Conservation (phyloP, 2,329 filamentous ascomycete genomes). For the Microcera coccophila region DNA sequence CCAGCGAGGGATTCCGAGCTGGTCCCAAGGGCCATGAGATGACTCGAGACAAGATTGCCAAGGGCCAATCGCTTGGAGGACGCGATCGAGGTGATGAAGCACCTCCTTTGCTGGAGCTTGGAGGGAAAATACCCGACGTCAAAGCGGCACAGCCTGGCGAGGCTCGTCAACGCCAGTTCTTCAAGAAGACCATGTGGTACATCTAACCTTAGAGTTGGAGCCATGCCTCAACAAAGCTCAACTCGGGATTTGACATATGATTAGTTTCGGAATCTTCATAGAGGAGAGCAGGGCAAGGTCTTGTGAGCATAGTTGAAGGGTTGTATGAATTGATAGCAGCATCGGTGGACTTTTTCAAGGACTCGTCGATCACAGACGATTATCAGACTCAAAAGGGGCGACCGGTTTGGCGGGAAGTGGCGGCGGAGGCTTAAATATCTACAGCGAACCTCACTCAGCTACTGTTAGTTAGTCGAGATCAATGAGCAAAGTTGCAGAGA, state of each 20-base stretch:
- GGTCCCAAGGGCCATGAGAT: constrained; percentile 44
- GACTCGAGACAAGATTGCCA: constrained; percentile 37
- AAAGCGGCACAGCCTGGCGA: constrained; percentile 26
- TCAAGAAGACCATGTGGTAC: constrained; percentile 43
- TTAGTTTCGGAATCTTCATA: neutral
- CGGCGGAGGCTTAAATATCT: constrained; percentile 30
- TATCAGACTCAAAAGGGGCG: constrained; percentile 30
- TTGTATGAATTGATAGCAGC: neutral
- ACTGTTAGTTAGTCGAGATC: neutral
- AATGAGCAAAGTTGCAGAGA: neutral
- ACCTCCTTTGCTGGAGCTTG: constrained; percentile 30
- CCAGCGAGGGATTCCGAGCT: constrained; percentile 42
- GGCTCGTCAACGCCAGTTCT: constrained; percentile 32
- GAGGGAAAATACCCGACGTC: constrained; percentile 21
- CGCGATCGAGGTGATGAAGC: constrained; percentile 24
- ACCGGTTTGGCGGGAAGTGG: constrained; percentile 34
- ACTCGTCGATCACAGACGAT: constrained; percentile 9
- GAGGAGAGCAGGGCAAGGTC: neutral
- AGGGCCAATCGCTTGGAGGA: constrained; percentile 31
- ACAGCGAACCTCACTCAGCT: neutral
- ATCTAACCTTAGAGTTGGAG: constrained; percentile 30
- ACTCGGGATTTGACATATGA: neutral
- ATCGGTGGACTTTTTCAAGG: constrained; percentile 5
- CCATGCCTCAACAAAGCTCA: neutral
- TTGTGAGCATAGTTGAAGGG: neutral